Evolutionary conservation across 805 yeast genomes (phyloP), one percentile per base, ranked within the genome.

Genomic region (Brettanomyces sp.): DNA sequence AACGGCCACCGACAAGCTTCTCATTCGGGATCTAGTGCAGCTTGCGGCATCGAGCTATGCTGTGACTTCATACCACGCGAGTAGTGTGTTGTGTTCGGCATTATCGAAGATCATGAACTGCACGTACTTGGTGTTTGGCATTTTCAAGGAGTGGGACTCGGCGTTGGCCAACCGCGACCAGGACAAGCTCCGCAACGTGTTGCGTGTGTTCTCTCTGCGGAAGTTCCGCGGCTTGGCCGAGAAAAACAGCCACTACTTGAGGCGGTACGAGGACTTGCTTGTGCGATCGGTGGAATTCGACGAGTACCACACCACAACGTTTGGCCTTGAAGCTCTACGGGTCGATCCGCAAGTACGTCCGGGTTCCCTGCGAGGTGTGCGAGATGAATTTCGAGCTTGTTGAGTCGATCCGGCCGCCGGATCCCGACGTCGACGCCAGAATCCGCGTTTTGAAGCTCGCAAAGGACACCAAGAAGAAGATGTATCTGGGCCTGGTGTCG

Each of bases 1-100:
- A 55, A 76, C 87, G 0, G 74, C 72, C 6, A 58, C 82, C 8
- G 96, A 89, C 51, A 74, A 70, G 45, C 45, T 68, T 2, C 63
- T 93, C 36, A 60, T 93, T 36, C 71, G 69, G 42, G 95, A 88
- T 59, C 67, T 90, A 7, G 77, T 85, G 12, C 60, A 66, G 11
- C 59, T 85, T 22, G 71, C 90, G 0, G 72, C 84, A 7, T 85
- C 96, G 0, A 69, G 82, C 0, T 91, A 86, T 57, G 67, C 81
- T 0, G 79, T 79, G 3, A 76, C 85, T n/a, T 74, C 88, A 1
- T 67, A 72, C 8, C 75, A 82, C 21, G 95, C 96, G 0, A 87
- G 84, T 45, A 62, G 74, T 0, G 75, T 84, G 2, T 63, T 93
- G 46, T 73, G 78, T 2, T 80, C 82, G 28, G 78, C 85, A 1